Conservation (phyloP, 2,329 filamentous ascomycete genomes). For the Ophiostoma angusticollis region DNA sequence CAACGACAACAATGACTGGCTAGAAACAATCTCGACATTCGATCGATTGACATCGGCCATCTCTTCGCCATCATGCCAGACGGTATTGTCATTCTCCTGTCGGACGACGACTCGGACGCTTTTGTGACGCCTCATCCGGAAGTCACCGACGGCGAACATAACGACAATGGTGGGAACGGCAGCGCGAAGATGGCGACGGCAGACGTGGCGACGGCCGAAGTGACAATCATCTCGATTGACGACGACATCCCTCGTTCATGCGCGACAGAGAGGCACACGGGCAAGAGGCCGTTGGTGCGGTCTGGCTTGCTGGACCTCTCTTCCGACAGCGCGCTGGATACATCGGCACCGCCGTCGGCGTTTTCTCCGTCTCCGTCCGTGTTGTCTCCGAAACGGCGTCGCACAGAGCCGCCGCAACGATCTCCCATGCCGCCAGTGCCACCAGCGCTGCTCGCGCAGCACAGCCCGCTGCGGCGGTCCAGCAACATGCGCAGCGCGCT, state of each 20-base stretch:
- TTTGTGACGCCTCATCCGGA: neutral
- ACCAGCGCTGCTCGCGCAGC: no score
- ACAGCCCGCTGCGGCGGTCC: no score
- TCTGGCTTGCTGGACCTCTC: neutral
- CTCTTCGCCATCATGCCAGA: conserved; percentile 1
- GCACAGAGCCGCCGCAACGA: no score
- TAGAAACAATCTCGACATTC: no score
- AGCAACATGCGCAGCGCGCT: no score
- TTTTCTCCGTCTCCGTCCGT: neutral
- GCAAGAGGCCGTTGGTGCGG: neutral
- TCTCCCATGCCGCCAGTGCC: no score
- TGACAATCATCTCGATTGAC: conserved; percentile 1
- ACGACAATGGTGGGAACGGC: neutral
- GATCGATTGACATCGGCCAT: no score
- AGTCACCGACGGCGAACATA: neutral
- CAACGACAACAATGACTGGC: no score
- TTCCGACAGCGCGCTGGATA: neutral
- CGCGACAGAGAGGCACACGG: neutral
- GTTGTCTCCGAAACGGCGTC: neutral
- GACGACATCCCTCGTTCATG: conserved; percentile 1
- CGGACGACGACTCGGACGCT: conserved; percentile 8
- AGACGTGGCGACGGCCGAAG: neutral
- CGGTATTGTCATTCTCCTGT: conserved; percentile 6
- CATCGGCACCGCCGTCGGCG: no score
- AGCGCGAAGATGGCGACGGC: neutral